Conservation (phyloP, 2,329 filamentous ascomycete genomes). For the Aurifilum marmelostoma region DNA sequence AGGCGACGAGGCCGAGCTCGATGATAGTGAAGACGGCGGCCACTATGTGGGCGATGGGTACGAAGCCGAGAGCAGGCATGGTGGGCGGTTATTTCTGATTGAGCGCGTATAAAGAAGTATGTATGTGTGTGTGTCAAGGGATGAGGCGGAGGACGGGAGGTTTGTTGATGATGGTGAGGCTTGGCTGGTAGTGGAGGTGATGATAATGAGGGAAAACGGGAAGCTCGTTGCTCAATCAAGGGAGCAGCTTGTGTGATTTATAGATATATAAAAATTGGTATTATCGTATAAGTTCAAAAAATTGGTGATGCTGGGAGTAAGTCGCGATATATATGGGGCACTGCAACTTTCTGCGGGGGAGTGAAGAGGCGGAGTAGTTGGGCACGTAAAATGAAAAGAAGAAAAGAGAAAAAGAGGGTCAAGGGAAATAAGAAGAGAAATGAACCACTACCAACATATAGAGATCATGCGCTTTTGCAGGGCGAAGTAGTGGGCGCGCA, state of each 20-base stretch:
- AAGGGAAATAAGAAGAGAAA: too few species aligned
- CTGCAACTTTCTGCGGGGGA: background rate
- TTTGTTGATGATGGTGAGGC: too few species aligned
- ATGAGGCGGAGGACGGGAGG: too few species aligned
- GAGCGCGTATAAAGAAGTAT: too few species aligned
- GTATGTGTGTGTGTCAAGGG: too few species aligned
- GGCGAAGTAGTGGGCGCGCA: too few species aligned
- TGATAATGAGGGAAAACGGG: background rate
- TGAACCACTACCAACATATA: background rate
- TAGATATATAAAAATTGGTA: too few species aligned
- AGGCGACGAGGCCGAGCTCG: conserved; percentile 74
- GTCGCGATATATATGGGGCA: too few species aligned
- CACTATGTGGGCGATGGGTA: conserved; percentile 66
- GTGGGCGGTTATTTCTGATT: conserved; percentile 28
- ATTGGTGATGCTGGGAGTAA: too few species aligned
- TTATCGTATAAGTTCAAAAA: background rate
- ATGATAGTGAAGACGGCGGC: conserved; percentile 73
- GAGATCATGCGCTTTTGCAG: too few species aligned
- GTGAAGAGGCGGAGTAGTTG: background rate
- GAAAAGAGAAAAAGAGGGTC: too few species aligned
- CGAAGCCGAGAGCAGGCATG: conserved; percentile 57
- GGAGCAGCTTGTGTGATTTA: background rate
- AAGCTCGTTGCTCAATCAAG: too few species aligned
- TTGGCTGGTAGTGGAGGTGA: background rate
- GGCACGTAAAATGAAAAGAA: background rate